These are phyloP conservation scores for Trifolium fragiferum DNA, from an alignment of 306 rosid genomes.

Conservation along the genomic window DNA sequence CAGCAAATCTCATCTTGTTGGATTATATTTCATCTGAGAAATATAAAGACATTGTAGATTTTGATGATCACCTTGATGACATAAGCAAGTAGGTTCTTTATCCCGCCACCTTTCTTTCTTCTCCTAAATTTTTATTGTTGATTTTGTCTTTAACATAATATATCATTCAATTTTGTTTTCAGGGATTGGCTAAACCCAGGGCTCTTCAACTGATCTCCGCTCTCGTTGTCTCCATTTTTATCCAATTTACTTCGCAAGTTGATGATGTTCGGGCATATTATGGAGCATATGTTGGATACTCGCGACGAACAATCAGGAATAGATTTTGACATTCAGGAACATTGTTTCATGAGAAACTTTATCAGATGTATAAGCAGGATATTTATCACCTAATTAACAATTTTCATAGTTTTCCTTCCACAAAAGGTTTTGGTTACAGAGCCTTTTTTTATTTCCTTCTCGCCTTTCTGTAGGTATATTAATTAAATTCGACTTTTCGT, in stretches of 20 bases:
- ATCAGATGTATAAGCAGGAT: constrained; percentile 38
- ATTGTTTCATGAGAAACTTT: constrained; percentile 3
- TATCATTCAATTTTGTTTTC: constrained; percentile 37
- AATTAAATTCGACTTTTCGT: constrained; percentile 34
- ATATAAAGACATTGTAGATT: constrained; percentile 80
- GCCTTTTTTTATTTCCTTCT: background rate
- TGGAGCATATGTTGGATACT: constrained; percentile 39
- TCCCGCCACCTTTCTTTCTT: background rate
- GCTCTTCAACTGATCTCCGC: constrained; percentile 68
- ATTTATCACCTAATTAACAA: constrained; percentile 20
- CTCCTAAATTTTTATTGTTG: constrained; percentile 13
- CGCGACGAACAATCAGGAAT: constrained; percentile 32
- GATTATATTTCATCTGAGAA: constrained; percentile 82
- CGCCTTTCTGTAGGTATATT: constrained; percentile 34
- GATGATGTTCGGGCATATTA: constrained; percentile 35
- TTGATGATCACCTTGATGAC: constrained; percentile 95
- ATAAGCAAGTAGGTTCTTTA: constrained; percentile 75
- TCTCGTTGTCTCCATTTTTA: constrained; percentile 29
- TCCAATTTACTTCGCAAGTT: constrained; percentile 28
- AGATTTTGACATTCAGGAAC: constrained; percentile 38
- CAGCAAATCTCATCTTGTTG: constrained; percentile 78
- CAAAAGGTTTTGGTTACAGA: constrained; percentile 35
- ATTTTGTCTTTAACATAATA: constrained; percentile 9
- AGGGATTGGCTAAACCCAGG: constrained; percentile 98
- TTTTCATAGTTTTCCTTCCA: constrained; percentile 11